A percentile compares a stretch with the other conserved stretches of the same genome.
Evolutionary conservation across 2,329 filamentous ascomycete species (phyloP).

Genomic region (Seiridium cupressi): DNA sequence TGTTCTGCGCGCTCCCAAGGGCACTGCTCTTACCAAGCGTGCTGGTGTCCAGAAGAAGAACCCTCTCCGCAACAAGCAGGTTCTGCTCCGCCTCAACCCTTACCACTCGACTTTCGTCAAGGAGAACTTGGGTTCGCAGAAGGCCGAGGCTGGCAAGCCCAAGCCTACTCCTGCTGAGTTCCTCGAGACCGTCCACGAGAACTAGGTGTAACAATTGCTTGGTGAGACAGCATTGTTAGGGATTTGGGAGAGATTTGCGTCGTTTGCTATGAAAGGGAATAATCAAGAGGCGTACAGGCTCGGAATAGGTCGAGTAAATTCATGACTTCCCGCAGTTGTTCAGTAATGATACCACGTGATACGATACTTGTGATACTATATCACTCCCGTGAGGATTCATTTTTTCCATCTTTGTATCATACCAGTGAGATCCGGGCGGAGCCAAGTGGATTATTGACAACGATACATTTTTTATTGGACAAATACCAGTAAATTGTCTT

Average conservation of each 20-base stretch:
- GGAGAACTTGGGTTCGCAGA: constrained; percentile 76
- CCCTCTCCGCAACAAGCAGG: constrained; percentile 98
- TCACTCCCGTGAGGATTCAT: neutral
- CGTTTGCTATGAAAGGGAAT: constrained; percentile 16
- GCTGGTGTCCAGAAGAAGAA: constrained; percentile 98
- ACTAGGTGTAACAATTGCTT: constrained; percentile 26
- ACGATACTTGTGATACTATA: neutral
- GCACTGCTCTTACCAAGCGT: constrained; percentile 86
- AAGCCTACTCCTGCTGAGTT: constrained; percentile 29
- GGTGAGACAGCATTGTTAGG: constrained; percentile 32
- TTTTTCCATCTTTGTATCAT: neutral
- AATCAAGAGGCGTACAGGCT: constrained; percentile 30
- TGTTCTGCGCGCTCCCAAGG: constrained; percentile 89
- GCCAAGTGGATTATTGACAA: too few species aligned
- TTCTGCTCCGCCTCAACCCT: constrained; percentile 97
- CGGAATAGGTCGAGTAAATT: constrained; percentile 29
- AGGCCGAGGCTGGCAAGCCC: constrained; percentile 62
- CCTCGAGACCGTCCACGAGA: constrained; percentile 27
- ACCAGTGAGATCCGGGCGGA: neutral
- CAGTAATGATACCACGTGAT: constrained; percentile 4
- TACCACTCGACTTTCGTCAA: constrained; percentile 90
- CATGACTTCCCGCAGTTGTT: constrained; percentile 14
- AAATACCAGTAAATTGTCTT: too few species aligned
- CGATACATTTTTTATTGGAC: too few species aligned
- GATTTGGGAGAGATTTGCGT: constrained; percentile 15